These are phyloP conservation scores for Pythium vanterpoolii DNA, from an alignment of 352 stramenopile species.

Conservation along the genomic window DNA sequence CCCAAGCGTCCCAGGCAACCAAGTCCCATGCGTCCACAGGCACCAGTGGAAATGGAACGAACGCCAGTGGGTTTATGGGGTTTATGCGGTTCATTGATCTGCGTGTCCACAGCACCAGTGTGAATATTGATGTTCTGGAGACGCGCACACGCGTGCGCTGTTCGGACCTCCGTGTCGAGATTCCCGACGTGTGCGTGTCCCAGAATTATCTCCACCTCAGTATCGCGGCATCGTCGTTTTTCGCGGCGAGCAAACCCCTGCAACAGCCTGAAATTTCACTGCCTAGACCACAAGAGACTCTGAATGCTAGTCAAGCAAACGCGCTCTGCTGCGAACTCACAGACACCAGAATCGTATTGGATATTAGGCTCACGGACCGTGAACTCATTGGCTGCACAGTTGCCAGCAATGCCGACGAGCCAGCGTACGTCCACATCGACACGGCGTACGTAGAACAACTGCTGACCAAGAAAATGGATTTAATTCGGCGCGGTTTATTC, in stretches of 20 bases:
- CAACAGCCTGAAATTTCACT: background rate
- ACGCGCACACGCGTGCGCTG: slow-evolving; percentile 33
- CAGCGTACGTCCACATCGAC: slow-evolving; percentile 30
- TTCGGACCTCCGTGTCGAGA: slow-evolving; percentile 41
- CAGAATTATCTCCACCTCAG: slow-evolving; percentile 49
- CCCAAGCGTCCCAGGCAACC: background rate
- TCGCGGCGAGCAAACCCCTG: slow-evolving; percentile 14
- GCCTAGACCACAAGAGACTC: background rate
- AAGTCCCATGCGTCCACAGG: too few relatives aligned
- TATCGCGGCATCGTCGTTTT: slow-evolving; percentile 21
- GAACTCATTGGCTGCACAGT: slow-evolving; percentile 40
- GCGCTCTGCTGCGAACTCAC: slow-evolving; percentile 23
- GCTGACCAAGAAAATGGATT: slow-evolving; percentile 33
- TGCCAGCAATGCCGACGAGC: slow-evolving; percentile 28
- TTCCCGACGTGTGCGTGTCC: slow-evolving; percentile 55
- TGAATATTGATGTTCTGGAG: slow-evolving; percentile 37
- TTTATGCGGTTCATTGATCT: slow-evolving; percentile 71
- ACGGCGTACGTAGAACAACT: slow-evolving; percentile 43
- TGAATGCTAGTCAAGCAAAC: background rate
- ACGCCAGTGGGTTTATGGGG: slow-evolving; percentile 48
- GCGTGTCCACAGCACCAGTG: slow-evolving; percentile 31
- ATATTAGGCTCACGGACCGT: slow-evolving; percentile 26
- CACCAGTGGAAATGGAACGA: slow-evolving; percentile 13
- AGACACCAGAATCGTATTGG: slow-evolving; percentile 19
- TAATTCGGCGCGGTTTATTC: slow-evolving; percentile 31